Percentiles rank a stretch among this genome's conserved stretches.
Evolutionary conservation across 352 stramenopile species (phyloP).

Genomic region (Phytophthora tubulina): DNA sequence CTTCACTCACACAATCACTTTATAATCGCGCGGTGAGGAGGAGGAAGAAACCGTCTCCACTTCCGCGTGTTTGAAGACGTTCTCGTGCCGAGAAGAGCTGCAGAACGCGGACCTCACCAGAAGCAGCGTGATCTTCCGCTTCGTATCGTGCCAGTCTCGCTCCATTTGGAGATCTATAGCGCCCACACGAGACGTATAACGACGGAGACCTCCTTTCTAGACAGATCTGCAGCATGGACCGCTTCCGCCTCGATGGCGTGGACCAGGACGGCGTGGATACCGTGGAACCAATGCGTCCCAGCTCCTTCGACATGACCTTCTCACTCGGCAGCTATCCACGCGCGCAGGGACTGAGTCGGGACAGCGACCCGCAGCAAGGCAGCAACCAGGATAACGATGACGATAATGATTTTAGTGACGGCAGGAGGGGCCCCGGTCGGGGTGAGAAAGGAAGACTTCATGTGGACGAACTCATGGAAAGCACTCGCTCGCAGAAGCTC

Average conservation of each 20-base stretch:
- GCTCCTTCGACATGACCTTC: slow-evolving; percentile 91
- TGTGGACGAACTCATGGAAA: slow-evolving; percentile 48
- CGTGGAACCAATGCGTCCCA: slow-evolving; percentile 87
- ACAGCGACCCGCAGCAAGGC: slow-evolving; percentile 38
- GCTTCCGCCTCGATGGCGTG: slow-evolving; percentile 83
- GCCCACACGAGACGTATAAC: slow-evolving; percentile 6
- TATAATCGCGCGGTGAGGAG: slow-evolving; percentile 13
- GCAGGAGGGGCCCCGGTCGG: slow-evolving; percentile 21
- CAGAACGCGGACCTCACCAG: not conserved
- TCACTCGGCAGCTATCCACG: slow-evolving; percentile 67
- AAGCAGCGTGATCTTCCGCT: slow-evolving; percentile 6
- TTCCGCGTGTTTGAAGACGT: slow-evolving; percentile 23
- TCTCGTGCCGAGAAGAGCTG: slow-evolving; percentile 1
- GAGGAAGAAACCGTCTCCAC: slow-evolving; percentile 28
- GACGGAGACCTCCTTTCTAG: not conserved
- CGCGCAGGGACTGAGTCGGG: slow-evolving; percentile 33
- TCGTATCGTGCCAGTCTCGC: slow-evolving; percentile 3
- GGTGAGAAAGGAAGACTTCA: slow-evolving; percentile 62
- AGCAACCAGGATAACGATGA: slow-evolving; percentile 39
- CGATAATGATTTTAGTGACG: slow-evolving; percentile 27
- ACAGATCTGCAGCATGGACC: slow-evolving; percentile 66
- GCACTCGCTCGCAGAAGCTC: slow-evolving; percentile 27
- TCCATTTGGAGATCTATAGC: slow-evolving; percentile 7
- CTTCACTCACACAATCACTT: slow-evolving; percentile 23
- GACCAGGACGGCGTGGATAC: slow-evolving; percentile 81